These are phyloP conservation scores for Arthrobotrys sinensis DNA, from an alignment of 2,329 filamentous ascomycete genomes.

Conservation along the genomic window DNA sequence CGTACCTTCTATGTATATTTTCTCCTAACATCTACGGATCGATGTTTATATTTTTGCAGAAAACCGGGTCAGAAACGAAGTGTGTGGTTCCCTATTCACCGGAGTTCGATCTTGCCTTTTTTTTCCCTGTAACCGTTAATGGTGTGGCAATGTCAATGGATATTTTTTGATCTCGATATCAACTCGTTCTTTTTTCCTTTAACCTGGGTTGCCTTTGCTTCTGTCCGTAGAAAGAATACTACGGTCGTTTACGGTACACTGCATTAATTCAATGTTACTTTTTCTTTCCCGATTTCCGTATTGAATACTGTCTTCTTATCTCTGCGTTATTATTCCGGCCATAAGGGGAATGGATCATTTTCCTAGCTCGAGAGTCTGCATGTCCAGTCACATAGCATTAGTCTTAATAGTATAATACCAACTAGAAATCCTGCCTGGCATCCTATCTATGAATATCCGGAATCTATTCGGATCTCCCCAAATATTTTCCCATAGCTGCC, in stretches of 20 bases:
- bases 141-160: conserved; percentile 31
- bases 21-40: background rate
- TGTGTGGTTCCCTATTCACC: conserved; percentile 14
- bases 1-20: conserved; percentile 46
- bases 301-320: conserved; percentile 4
- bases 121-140: conserved; percentile 2
- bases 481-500: background rate
- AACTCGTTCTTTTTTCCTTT: background rate
- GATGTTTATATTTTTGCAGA: conserved; percentile 38
- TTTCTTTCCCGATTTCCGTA: conserved; percentile 17
- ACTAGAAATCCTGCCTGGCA: conserved; percentile 15
- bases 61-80: conserved; percentile 3
- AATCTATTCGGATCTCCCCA: background rate
- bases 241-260: conserved; percentile 29
- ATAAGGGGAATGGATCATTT: conserved; percentile 35
- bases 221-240: conserved; percentile 2
- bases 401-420: conserved; percentile 11
- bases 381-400: conserved; percentile 30
- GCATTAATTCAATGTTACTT: conserved; percentile 28
- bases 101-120: conserved; percentile 31
- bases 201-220: conserved; percentile 5
- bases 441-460: background rate
- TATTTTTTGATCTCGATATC: conserved; percentile 6
- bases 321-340: conserved; percentile 22
- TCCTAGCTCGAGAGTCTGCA: conserved; percentile 15